Conservation (phyloP, 768 basidiomycete species). For the Tulasnella sp. region DNA sequence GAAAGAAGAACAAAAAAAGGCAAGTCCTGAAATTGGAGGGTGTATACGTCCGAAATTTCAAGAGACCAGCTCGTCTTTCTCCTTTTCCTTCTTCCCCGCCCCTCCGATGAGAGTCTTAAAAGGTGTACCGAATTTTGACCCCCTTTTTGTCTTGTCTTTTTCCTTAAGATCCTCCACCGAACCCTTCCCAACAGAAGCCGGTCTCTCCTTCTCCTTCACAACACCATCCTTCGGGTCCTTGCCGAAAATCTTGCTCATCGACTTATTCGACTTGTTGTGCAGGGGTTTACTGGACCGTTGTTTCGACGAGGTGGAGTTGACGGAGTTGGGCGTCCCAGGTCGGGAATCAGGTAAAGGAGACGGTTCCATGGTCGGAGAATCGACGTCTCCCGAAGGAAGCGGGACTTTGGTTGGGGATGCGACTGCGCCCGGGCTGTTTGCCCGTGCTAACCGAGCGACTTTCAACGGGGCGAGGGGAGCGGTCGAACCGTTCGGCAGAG, state of each 20-base stretch:
- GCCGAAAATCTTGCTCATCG: slow-evolving; percentile 1
- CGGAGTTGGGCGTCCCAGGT: slow-evolving; percentile 1
- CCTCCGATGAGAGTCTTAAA: not conserved
- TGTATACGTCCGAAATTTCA: not conserved
- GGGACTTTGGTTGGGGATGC: not conserved
- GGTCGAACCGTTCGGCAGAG: not conserved
- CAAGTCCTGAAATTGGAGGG: not conserved
- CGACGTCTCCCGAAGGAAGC: not conserved
- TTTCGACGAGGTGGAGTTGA: not conserved
- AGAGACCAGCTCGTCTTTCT: not conserved
- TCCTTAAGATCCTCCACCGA: not conserved
- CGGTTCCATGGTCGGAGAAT: not conserved
- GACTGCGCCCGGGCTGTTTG: not conserved
- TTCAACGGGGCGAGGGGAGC: not conserved
- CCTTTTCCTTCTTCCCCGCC: slow-evolving; percentile 6
- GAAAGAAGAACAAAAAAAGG: not conserved
- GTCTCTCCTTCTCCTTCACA: slow-evolving; percentile 10
- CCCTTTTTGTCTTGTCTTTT: slow-evolving; percentile 3
- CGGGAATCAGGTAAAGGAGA: not conserved
- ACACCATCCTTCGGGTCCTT: not conserved
- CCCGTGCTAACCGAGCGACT: not conserved
- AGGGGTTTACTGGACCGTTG: not conserved
- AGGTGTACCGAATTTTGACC: not conserved
- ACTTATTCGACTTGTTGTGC: slow-evolving; percentile 4
- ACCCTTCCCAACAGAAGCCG: not conserved